Evolutionary conservation across 2,329 filamentous ascomycete species (phyloP).

Genomic region (Ceratocystis albifundus): DNA sequence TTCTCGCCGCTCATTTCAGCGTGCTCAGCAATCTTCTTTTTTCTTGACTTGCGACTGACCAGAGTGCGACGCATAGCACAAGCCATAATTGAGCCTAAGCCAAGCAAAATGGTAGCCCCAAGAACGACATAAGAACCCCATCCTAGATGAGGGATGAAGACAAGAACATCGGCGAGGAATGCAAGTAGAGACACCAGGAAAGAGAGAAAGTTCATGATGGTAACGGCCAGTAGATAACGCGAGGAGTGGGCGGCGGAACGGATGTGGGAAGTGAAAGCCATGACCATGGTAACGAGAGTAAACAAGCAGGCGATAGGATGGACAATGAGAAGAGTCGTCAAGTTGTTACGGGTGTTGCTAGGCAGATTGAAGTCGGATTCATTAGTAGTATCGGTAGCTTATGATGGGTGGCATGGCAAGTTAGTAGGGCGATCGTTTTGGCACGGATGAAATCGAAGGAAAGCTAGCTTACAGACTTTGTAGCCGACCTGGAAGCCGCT

Average conservation of each 20-base stretch:
- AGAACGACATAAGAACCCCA: conserved; percentile 94
- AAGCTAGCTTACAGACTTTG: conserved; percentile 55
- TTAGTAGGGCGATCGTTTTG: background rate
- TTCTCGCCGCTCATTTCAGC: conserved; percentile 95
- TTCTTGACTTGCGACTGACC: conserved; percentile 82
- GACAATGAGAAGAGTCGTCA: conserved; percentile 84
- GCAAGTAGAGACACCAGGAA: conserved; percentile 73
- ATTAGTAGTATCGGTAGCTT: conserved; percentile 24
- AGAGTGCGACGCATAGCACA: conserved; percentile 91
- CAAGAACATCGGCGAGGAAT: conserved; percentile 83
- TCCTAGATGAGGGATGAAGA: conserved; percentile 86
- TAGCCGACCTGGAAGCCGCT: conserved; percentile 73
- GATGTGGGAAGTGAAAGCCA: conserved; percentile 73
- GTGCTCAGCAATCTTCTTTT: conserved; percentile 83
- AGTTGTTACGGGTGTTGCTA: conserved; percentile 42
- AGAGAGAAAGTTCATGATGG: conserved; percentile 77
- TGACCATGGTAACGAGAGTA: conserved; percentile 69
- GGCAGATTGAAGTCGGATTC: conserved; percentile 46
- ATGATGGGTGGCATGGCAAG: conserved; percentile 24
- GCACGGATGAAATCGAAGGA: background rate
- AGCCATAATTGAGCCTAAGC: conserved; percentile 69
- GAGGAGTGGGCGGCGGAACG: conserved; percentile 82
- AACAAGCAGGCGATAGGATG: conserved; percentile 84
- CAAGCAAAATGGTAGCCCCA: conserved; percentile 74
- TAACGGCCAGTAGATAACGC: conserved; percentile 69